Conservation (phyloP, 2,329 filamentous ascomycete genomes). For the Alternaria sp. region DNA sequence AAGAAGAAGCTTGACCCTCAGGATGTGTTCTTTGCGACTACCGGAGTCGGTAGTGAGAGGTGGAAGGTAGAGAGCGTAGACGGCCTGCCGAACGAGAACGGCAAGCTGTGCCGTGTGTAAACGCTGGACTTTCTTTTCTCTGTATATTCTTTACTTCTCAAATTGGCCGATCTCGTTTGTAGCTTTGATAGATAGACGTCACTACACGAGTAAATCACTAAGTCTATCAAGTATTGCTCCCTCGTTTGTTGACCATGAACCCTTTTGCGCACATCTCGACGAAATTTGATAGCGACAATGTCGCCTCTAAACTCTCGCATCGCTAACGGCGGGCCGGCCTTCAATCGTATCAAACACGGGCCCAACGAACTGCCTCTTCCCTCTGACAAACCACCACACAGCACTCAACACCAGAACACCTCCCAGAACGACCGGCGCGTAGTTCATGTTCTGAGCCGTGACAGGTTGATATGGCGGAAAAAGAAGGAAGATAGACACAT, state of each 20-base stretch:
- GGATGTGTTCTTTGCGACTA: slow-evolving; percentile 44
- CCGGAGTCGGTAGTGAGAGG: slow-evolving; percentile 42
- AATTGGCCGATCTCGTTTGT: too few relatives aligned
- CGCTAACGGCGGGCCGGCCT: background rate
- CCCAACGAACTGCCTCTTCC: background rate
- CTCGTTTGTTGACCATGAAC: too few relatives aligned
- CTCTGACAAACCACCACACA: background rate
- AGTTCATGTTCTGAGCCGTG: slow-evolving; percentile 28
- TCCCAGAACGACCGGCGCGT: slow-evolving; percentile 7
- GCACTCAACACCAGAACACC: background rate
- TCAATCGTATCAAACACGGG: background rate
- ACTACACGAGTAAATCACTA: too few relatives aligned
- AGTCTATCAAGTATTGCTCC: too few relatives aligned
- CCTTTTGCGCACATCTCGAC: background rate
- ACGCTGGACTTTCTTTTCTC: background rate
- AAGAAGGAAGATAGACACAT: slow-evolving; percentile 29
- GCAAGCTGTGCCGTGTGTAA: slow-evolving; percentile 41
- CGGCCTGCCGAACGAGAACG: slow-evolving; percentile 45
- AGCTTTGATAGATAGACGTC: too few relatives aligned
- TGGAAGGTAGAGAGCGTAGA: slow-evolving; percentile 45
- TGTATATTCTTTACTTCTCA: background rate
- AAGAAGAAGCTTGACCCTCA: slow-evolving; percentile 44
- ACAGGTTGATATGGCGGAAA: slow-evolving; percentile 27
- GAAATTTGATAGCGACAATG: accelerated
- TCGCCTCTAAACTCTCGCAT: background rate